Evolutionary conservation across 441 rosid species (phyloP).

Genomic region (Adansonia grandidieri): DNA sequence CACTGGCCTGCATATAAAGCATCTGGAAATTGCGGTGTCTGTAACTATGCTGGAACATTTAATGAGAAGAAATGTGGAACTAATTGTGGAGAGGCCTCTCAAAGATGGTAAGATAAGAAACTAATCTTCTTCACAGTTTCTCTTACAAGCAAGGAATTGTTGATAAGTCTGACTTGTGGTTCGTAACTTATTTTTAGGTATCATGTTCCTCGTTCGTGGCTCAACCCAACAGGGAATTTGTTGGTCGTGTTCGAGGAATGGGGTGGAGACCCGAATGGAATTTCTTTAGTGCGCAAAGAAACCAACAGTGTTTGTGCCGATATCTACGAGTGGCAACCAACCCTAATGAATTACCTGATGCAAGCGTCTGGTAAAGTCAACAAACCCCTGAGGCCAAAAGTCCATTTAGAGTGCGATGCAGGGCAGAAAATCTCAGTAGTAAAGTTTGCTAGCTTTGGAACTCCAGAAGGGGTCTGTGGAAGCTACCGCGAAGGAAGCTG

Average conservation of each 20-base stretch:
- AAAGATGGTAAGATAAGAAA: conserved; percentile 68
- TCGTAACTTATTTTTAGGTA: conserved; percentile 55
- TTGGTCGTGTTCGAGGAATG: conserved; percentile 95
- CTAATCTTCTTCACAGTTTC: not conserved
- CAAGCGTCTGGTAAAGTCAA: conserved; percentile 80
- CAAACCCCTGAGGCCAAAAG: conserved; percentile 88
- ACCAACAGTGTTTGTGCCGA: conserved; percentile 86
- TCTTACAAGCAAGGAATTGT: not conserved
- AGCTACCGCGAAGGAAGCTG: conserved; percentile 81
- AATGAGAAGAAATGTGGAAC: conserved; percentile 75
- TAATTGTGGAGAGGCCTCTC: conserved; percentile 95
- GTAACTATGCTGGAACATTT: conserved; percentile 74
- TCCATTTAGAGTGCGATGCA: conserved; percentile 74
- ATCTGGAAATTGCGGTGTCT: conserved; percentile 67
- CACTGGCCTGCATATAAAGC: conserved; percentile 97
- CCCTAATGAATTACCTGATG: conserved; percentile 77
- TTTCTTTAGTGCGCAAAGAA: conserved; percentile 79
- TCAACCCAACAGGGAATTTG: conserved; percentile 80
- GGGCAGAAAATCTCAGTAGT: conserved; percentile 81
- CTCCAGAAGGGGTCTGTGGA: conserved; percentile 90
- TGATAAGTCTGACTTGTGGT: conserved; percentile 17
- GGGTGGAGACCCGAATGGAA: conserved; percentile 94
- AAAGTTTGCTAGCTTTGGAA: conserved; percentile 95
- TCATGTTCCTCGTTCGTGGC: conserved; percentile 92
- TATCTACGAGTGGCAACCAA: conserved; percentile 94